Percentiles rank a stretch among this genome's conserved stretches.
Conservation (phyloP, 2,329 filamentous ascomycete species). For the Neofusicoccum cordaticola region DNA sequence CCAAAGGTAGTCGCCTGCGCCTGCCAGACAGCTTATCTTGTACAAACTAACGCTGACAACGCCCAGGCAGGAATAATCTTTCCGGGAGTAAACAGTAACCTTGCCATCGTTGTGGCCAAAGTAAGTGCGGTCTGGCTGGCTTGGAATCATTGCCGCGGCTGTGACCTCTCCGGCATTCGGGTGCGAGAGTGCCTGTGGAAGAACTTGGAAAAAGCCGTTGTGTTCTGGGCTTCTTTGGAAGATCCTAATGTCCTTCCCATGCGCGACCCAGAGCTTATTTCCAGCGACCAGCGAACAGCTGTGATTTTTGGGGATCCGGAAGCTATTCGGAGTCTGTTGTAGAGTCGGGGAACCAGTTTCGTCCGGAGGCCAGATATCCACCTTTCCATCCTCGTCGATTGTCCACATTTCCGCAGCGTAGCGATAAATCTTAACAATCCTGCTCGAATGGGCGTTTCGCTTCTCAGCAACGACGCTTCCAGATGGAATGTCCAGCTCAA, state of each 20-base stretch:
- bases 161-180: conserved; percentile 82
- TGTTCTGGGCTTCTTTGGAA: conserved; percentile 72
- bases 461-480: conserved; percentile 69
- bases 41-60: conserved; percentile 86
- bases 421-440: conserved; percentile 78
- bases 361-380: conserved; percentile 85
- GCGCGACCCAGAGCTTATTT: conserved; percentile 81
- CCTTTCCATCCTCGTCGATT: conserved; percentile 80
- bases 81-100: conserved; percentile 83
- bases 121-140: conserved; percentile 75
- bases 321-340: conserved; percentile 70
- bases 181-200: conserved; percentile 67
- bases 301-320: conserved; percentile 75
- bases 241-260: conserved; percentile 81
- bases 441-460: conserved; percentile 69
- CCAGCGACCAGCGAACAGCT: conserved; percentile 87
- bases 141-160: conserved; percentile 72
- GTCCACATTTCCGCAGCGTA: conserved; percentile 92
- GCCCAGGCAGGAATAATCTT: conserved; percentile 72
- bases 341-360: conserved; percentile 72
- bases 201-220: conserved; percentile 69
- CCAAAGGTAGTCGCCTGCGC: conserved; percentile 82
- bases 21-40: conserved; percentile 86
- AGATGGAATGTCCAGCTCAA: conserved; percentile 79
- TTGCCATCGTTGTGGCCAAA: conserved; percentile 93